phyloP scores from a whole-genome alignment of 192 early-diverging fungal species.

The Piromyces finnis region DNA sequence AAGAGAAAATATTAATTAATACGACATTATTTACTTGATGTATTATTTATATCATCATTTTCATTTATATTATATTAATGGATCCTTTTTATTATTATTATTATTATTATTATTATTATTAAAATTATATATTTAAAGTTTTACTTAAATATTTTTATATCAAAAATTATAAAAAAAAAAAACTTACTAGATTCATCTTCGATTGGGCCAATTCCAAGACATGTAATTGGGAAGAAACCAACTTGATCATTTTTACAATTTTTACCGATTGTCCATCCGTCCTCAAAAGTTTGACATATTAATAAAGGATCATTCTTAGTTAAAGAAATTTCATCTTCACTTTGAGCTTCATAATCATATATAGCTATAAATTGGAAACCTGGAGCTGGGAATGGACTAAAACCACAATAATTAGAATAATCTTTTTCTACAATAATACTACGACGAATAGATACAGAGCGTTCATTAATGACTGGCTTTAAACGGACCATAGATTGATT shows the following conservation, averaged over 20 bases:
- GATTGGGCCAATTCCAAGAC: not conserved
- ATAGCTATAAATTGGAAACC: not conserved
- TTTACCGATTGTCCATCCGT: not conserved
- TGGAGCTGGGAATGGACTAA: not conserved
- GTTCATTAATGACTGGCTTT: not conserved
- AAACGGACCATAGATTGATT: not conserved
- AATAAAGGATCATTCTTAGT: not conserved
- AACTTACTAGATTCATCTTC: not conserved
- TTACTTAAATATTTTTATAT: too few species aligned
- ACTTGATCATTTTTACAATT: not conserved
- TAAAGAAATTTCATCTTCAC: not conserved
- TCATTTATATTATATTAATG: too few species aligned
- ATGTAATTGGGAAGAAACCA: not conserved
- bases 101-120: too few species aligned
- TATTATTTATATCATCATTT: too few species aligned
- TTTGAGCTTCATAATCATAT: not conserved
- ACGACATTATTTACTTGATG: too few species aligned
- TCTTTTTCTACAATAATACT: not conserved
- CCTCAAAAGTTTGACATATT: not conserved
- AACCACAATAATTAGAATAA: not conserved
- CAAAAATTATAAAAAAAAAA: too few species aligned
- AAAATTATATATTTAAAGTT: too few species aligned
- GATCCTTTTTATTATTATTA: too few species aligned
- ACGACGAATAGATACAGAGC: not conserved
- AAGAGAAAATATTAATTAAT: too few species aligned